Evolutionary conservation across 306 rosid genomes (phyloP).

Genomic region (Prinsepia uniflora): DNA sequence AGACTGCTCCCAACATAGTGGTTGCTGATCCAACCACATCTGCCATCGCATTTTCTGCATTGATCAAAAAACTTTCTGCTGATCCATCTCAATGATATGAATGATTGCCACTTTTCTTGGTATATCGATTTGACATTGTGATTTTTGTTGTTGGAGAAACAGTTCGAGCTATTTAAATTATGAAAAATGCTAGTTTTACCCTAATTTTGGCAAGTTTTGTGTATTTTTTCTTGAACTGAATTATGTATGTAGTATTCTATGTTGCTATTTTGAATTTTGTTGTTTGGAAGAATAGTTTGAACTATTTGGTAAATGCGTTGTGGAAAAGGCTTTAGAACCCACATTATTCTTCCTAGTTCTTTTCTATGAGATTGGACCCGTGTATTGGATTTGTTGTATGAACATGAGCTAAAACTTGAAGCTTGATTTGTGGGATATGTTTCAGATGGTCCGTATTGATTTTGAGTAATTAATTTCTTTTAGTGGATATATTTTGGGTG

Average conservation of each 20-base stretch:
- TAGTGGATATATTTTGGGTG: neutral
- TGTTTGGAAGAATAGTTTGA: neutral
- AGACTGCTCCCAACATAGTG: conserved; percentile 66
- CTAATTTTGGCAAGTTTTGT: no score
- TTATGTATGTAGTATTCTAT: no score
- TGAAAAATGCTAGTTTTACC: neutral
- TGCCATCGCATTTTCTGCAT: conserved; percentile 41
- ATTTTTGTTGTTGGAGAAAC: neutral
- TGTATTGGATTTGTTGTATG: neutral
- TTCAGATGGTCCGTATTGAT: neutral
- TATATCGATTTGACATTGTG: neutral
- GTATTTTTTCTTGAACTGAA: no score
- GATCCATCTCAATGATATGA: conserved; percentile 46
- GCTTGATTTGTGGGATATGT: neutral
- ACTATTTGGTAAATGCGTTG: neutral
- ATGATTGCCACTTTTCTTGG: neutral
- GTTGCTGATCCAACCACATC: conserved; percentile 1
- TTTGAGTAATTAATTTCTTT: neutral
- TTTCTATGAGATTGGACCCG: neutral
- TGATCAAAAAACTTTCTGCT: conserved; percentile 59
- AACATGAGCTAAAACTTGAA: neutral
- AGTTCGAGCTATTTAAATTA: neutral
- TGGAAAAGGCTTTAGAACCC: neutral
- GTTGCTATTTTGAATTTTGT: neutral
- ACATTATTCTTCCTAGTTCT: neutral